Percentiles rank a stretch among this genome's conserved stretches.
These are phyloP conservation scores for Pistacia integerrima DNA, from an alignment of 345 rosid genomes.

Conservation along the genomic window DNA sequence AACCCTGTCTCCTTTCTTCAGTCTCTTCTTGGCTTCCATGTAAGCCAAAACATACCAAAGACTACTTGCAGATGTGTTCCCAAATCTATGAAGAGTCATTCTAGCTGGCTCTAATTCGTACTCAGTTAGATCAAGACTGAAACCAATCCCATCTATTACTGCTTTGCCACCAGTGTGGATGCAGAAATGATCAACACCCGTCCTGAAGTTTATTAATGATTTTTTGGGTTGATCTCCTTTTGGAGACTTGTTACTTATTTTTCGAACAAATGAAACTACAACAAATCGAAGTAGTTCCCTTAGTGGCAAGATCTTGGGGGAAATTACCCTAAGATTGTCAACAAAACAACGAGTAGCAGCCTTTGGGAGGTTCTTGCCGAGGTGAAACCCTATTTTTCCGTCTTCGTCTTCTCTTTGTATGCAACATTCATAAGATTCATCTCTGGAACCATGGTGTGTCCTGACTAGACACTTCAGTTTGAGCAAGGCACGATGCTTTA, in stretches of 20 bases:
- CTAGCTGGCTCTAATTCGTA: constrained; percentile 87
- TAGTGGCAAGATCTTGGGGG: constrained; percentile 80
- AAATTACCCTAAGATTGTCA: constrained; percentile 67
- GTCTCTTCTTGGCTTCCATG: constrained; percentile 86
- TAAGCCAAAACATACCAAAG: constrained; percentile 92
- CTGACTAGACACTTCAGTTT: constrained; percentile 72
- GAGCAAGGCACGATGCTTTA: constrained; percentile 55
- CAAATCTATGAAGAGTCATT: constrained; percentile 92
- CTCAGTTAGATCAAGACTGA: constrained; percentile 61
- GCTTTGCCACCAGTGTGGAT: constrained; percentile 94
- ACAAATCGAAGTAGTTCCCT: constrained; percentile 65
- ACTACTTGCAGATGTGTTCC: constrained; percentile 93
- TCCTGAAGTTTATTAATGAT: constrained; percentile 65
- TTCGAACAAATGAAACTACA: constrained; percentile 31
- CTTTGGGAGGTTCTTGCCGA: constrained; percentile 70
- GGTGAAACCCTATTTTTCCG: constrained; percentile 66
- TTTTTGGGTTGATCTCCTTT: constrained; percentile 31
- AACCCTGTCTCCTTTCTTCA: constrained; percentile 74
- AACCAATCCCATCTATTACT: constrained; percentile 81
- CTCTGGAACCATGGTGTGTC: constrained; percentile 84
- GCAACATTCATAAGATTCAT: constrained; percentile 73
- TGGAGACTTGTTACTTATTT: constrained; percentile 16
- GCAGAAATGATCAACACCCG: constrained; percentile 89
- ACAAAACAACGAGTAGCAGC: constrained; percentile 75
- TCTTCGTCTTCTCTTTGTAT: constrained; percentile 69